Base-by-base conservation (phyloP, 345 rosid species). In the Ceriops tagal region DNA sequence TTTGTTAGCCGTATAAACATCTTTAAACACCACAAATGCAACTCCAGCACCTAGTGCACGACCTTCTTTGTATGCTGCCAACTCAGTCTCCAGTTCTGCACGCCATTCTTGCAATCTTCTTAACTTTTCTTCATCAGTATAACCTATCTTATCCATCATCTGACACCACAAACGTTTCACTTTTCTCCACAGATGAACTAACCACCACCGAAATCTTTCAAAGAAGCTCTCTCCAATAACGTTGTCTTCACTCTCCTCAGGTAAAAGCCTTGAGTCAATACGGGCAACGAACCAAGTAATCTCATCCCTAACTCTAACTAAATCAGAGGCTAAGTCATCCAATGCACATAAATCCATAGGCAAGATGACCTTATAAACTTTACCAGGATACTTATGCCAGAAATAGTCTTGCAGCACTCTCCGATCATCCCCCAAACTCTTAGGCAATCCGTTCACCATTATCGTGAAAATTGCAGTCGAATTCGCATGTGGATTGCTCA, bases 291-390 rank as follows among this genome's bases (percentile, higher is more conserved):
- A 72, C 97, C 99, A 89, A 71, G 96, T 85, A 64, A 92, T 92
- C 70, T 92, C 97, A 62, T 92, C 96, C 77, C 99, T 78, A 43
- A 92, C 91, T 61, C 75, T 79, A 68, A 92, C 84, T 83, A 92
- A 70, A 67, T 91, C 96, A 7, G 87, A 80, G 20, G 96, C 97
- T 61, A 95, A 82, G 78, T 92, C 99, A 80, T 90, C 97, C 82
- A 95, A 73, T 53, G 97, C 91, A 82, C 96, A 90, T 66, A 95
- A 81, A 86, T 95, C 98, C 99, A 92, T 90, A 1, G 99, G 99
- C 73, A 95, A 66, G 22, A 92, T 77, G 62, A 92, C 84, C 82
- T 73, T 85, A 66, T 86, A 92, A 75, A 95, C 85, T 68, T 90
- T 95, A 60, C 96, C 97, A 0, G 99, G 99, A 71, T 88, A 95